Conservation (phyloP, 2,329 filamentous ascomycete genomes). For the Penicillium frequentans region DNA sequence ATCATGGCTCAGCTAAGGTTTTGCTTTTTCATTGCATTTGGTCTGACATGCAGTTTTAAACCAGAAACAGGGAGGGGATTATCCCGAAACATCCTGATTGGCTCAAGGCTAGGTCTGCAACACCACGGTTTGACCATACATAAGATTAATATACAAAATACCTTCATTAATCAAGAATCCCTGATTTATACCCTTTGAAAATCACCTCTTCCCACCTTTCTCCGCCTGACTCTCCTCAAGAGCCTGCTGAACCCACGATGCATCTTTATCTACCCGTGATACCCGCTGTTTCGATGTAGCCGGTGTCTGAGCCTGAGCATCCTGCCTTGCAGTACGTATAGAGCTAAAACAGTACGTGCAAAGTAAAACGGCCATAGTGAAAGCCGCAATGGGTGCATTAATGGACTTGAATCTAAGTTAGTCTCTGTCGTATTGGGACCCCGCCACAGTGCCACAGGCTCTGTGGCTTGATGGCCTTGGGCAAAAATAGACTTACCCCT, state of each 20-base stretch:
- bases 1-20: too few species aligned
- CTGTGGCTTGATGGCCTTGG: neutral
- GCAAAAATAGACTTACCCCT: conserved; percentile 13
- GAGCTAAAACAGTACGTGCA: conserved; percentile 64
- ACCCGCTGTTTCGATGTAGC: conserved; percentile 47
- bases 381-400: conserved; percentile 61
- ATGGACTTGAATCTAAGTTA: conserved; percentile 43
- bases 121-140: too few species aligned
- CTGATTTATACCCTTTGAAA: neutral
- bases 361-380: conserved; percentile 61
- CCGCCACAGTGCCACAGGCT: neutral
- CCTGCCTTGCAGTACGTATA: conserved; percentile 65
- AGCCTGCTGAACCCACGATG: conserved; percentile 34
- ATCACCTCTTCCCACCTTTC: conserved; percentile 15
- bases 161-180: neutral
- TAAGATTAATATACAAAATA: neutral
- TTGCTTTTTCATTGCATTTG: too few species aligned
- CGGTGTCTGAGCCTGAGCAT: conserved; percentile 53
- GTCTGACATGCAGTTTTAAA: too few species aligned
- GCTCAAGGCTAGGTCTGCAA: too few species aligned
- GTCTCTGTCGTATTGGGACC: neutral
- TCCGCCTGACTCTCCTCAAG: conserved; percentile 32
- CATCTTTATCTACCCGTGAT: conserved; percentile 38
- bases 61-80: too few species aligned
- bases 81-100: too few species aligned